Evolutionary conservation across 2,329 filamentous ascomycete genomes (phyloP), one percentile per base, ranked within the genome.

Genomic region (Ceratocystis cacaofunesta): DNA sequence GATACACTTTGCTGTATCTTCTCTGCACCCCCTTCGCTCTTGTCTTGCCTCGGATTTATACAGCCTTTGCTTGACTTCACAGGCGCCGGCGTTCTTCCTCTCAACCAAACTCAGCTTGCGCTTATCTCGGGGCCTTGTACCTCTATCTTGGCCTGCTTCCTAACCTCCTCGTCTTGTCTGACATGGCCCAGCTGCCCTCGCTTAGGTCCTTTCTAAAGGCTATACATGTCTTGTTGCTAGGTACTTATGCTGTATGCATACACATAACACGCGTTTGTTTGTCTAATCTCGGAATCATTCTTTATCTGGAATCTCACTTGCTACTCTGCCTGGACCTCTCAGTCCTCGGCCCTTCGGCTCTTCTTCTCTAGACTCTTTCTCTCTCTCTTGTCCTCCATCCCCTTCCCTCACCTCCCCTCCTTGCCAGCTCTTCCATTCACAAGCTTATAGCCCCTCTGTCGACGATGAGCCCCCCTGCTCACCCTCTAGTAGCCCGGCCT

Each of bases 401-500:
- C 10, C 41, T 41, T 8, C 50, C 30, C 22, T 8, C n/a, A 1
- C 17, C 63, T n/a, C 22, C 8, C 41, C 63, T 48, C 46, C 41
- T 50, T 22, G 6, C 6, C 17, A 50, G 6, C 17, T n/a, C n/a
- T 52, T 12, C 15, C n/a, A 22, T n/a, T 25, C 48, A 8, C n/a
- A 25, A n/a, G 48, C n/a, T 52, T 52, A 8, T 19, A 25, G 48
- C 7, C 48, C 58, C 36, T 43, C 60, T 8, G 60, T 25, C 28
- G 62, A 57, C 15, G 62, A 61, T n/a, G 57, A 60, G 4, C 10
- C 10, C 7, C 55, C 52, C 57, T 63, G 44, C n/a, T 65, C 60
- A 17, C 43, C 76, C 61, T 79, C 73, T 71, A 81, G 78, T 68
- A 99, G 78, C 50, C 92, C 92, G 3, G 92, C 89, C 77, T 99